Base-by-base conservation (phyloP, 2,329 filamentous ascomycete species). In the Bipolaris zeicola region DNA sequence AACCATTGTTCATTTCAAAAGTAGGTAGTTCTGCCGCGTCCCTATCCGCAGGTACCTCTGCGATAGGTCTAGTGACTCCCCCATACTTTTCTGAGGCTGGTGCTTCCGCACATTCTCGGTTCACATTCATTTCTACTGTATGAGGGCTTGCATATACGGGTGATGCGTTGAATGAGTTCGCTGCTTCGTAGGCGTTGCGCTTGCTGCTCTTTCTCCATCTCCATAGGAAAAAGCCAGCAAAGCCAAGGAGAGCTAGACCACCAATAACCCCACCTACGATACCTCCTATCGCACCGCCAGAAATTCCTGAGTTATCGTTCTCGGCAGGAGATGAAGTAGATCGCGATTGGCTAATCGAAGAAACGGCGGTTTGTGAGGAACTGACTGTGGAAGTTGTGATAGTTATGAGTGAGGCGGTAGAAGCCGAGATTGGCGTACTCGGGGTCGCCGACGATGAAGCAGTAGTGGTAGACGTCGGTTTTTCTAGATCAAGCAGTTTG, bases 281-380 rank as follows among this genome's bases (percentile, higher is more conserved):
- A 24, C 65, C 68, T 26, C 63, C 68, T 45, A 70, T 70, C 24
- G 58, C 59, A 43, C 61, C 61, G 16, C 57, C 8, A 10, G 26
- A 28, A 0, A 28, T 10, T 28, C 8, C 26, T 10, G 26, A 28
- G 10, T 4, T 10, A 28, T 28, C 26, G 8, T 28, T 28, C 26
- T 28, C 7, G 3, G 33, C n/a, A 63, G 8, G 61, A 38, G 31
- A 44, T 42, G 7, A 36, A 34, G 14, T 24, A 8, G 20, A 24
- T 24, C 3, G 11, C 10, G 16, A 24, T 14, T 26, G 24, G 6
- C 6, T 26, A 26, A 26, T 5, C 24, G 24, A 26, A 26, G 24
- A 26, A 26, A 26, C 24, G 6, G 24, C 1, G 24, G 6, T 26
- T 6, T 26, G 6, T 7, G 6, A 26, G 6, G 24, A 26, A 2